Base-by-base conservation (phyloP, 805 yeast species). In the Suhomyces sp. region DNA sequence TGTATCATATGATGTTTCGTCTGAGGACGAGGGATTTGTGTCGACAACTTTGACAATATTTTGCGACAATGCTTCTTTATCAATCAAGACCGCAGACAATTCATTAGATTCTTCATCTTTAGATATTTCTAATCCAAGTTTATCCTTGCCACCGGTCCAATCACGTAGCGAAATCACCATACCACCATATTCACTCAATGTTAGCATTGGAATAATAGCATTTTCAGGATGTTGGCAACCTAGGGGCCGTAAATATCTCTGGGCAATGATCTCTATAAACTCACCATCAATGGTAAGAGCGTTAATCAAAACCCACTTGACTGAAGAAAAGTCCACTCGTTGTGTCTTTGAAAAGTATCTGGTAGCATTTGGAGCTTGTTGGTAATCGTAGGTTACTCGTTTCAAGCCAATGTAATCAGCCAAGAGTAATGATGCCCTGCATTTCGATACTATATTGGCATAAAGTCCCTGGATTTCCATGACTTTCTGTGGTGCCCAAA, bases 151-250 rank as follows among this genome's bases (percentile, higher is more conserved):
- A 3, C 87, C 88, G 11, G 90, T 65, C 88, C 96, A 91, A 57
- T 93, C 99, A 46, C 95, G 72, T 73, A 88, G 76, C 1, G 97
- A 79, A 5, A 93, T 79, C 9, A 90, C 88, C 77, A 91, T 86
- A 2, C 99, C 99, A 21, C 98, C 98, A 51, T 88, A 95, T 54
- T 93, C 98, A 44, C 85, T 78, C 32, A 93, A 65, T 0, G 96
- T 84, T 28, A 93, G 67, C 68, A 93, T 75, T 0, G 99, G 99
- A 0, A 95, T 81, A 19, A 88, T 82, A 4, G 88, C 85, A 34
- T 78, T 76, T 23, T 83, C 73, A 0, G 95, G 82, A 35, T 75
- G 76, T 36, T 68, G 74, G 51, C 95, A 88, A 0, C 98, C 98
- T 35, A 93, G 60, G 2, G 98, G 97, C 45, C 81, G 76, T 31